These are phyloP conservation scores for Thuidium tamariscinum DNA, from an alignment of 225 moss, liverwort and hornwort species.

Conservation along the genomic window DNA sequence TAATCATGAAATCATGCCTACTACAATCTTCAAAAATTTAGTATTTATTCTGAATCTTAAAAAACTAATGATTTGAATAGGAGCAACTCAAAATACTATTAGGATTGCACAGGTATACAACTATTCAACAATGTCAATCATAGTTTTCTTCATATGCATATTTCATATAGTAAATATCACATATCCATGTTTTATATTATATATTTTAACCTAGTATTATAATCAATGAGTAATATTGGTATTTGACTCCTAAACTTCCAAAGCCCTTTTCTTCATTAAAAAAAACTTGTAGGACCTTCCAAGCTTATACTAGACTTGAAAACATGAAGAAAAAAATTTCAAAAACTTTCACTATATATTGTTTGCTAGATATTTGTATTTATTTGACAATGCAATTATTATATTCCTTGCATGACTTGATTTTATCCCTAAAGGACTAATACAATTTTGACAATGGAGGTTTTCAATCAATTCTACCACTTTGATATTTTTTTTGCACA, in stretches of 20 bases:
- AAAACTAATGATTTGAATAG: not conserved
- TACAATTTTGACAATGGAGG: too few relatives aligned
- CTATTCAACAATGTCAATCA: not conserved
- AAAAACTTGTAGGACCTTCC: rapidly evolving
- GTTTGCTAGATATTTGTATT: not conserved
- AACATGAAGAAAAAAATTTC: not conserved
- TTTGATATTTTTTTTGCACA: too few relatives aligned
- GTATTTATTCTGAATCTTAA: not conserved
- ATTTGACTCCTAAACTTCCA: rapidly evolving
- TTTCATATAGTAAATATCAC: not conserved
- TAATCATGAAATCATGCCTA: not conserved
- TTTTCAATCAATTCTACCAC: too few relatives aligned
- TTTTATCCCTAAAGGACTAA: too few relatives aligned
- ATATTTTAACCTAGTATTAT: not conserved
- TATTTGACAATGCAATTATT: not conserved
- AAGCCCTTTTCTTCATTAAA: not conserved
- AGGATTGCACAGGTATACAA: not conserved
- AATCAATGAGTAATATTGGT: not conserved
- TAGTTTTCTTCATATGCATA: not conserved
- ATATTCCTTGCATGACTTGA: not conserved
- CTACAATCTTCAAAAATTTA: not conserved
- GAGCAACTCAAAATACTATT: not conserved
- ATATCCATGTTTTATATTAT: rapidly evolving
- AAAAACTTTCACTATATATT: rapidly evolving
- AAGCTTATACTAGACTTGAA: not conserved